A percentile compares a stretch with the other conserved stretches of the same genome.
phyloP scores from a whole-genome alignment of 2,329 filamentous ascomycete genomes.

The Chrysoporthe austroafricana region DNA sequence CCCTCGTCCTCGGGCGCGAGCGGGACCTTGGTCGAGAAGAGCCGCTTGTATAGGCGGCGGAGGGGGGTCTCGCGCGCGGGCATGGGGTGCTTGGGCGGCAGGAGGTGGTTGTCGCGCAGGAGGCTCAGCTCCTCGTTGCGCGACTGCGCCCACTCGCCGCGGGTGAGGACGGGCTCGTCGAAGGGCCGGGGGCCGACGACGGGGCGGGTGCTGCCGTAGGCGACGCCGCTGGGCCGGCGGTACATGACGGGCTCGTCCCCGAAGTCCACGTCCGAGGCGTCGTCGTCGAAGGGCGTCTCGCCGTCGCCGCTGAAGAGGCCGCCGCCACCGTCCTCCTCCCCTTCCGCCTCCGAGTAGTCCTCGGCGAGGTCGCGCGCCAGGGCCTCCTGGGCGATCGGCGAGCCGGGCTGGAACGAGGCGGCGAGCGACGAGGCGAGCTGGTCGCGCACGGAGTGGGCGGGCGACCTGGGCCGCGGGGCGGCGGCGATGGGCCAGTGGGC shows the following conservation, averaged over 20 bases:
- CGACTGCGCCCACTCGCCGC: constrained; percentile 59
- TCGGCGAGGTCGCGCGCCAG: constrained; percentile 70
- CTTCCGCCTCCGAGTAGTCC: constrained; percentile 50
- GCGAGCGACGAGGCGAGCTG: constrained; percentile 39
- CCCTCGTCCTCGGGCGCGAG: constrained; percentile 46
- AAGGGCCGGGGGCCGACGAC: constrained; percentile 63
- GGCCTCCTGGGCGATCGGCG: constrained; percentile 68
- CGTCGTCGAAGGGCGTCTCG: constrained; percentile 34
- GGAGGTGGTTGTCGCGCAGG: constrained; percentile 66
- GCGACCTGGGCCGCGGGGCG: neutral
- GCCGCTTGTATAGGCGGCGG: constrained; percentile 43
- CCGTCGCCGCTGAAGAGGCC: constrained; percentile 46
- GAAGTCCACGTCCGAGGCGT: constrained; percentile 39
- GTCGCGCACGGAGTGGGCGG: constrained; percentile 24
- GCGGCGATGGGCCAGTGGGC: constrained; percentile 9
- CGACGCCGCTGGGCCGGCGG: constrained; percentile 76
- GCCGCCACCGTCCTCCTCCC: neutral
- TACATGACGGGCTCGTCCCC: constrained; percentile 53
- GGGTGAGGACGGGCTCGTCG: constrained; percentile 54
- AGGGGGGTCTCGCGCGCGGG: constrained; percentile 42
- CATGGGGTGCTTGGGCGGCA: constrained; percentile 61
- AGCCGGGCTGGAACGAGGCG: constrained; percentile 60
- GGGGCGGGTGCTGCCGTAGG: constrained; percentile 71
- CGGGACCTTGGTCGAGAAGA: constrained; percentile 62
- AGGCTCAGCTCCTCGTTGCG: constrained; percentile 63